These are phyloP conservation scores for Alternaria panax DNA, from an alignment of 2,329 filamentous ascomycete genomes.

Conservation along the genomic window DNA sequence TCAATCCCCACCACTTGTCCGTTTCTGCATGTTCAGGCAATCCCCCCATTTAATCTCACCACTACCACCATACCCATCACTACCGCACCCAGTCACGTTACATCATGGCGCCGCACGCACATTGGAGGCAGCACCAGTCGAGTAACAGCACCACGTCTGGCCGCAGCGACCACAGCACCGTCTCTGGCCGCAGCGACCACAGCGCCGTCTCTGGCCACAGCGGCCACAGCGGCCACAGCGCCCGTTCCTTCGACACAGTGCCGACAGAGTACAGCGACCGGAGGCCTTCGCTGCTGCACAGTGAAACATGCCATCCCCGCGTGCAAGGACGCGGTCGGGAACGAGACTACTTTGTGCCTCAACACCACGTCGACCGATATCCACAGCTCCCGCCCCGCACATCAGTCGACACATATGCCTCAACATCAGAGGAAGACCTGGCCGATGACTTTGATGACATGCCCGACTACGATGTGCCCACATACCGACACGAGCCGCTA, in stretches of 20 bases:
- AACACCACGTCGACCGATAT: constrained; percentile 21
- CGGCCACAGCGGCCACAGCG: constrained; percentile 40
- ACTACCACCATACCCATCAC: constrained; percentile 4
- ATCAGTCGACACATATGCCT: constrained; percentile 82
- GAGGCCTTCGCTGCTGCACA: constrained; percentile 37
- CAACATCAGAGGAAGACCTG: constrained; percentile 70
- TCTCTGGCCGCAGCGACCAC: constrained; percentile 32
- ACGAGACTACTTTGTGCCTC: constrained; percentile 33
- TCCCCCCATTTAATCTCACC: constrained; percentile 17
- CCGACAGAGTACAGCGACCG: constrained; percentile 46
- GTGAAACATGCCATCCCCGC: constrained; percentile 43
- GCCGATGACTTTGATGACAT: constrained; percentile 54
- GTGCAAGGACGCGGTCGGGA: constrained; percentile 34
- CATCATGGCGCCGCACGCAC: constrained; percentile 44
- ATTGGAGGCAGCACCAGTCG: constrained; percentile 45
- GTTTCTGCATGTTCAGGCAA: constrained; percentile 1
- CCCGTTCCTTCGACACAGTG: constrained; percentile 44
- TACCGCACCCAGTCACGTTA: constrained; percentile 10
- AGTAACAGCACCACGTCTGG: constrained; percentile 35
- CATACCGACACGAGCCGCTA: constrained; percentile 68
- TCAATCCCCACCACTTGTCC: constrained; percentile 22
- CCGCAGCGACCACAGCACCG: constrained; percentile 24
- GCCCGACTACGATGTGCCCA: constrained; percentile 64
- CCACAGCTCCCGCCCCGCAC: constrained; percentile 51
- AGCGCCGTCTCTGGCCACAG: constrained; percentile 22